phyloP scores from a whole-genome alignment of 2,329 filamentous ascomycete genomes.

The Fonsecaea pugnacius region DNA sequence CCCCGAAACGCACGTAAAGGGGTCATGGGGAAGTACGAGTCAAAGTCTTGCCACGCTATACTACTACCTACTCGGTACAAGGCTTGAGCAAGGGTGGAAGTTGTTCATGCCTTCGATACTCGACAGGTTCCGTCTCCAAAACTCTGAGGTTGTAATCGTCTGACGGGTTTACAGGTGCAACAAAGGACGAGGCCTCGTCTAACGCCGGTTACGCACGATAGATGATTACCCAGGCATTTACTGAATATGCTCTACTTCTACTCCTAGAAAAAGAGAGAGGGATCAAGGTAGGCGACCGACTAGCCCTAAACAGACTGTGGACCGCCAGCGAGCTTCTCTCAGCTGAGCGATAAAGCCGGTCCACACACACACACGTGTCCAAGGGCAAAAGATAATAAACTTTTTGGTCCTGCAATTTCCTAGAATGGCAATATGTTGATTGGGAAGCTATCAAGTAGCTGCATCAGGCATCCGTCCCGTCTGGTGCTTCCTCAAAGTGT shows the following conservation, averaged over 20 bases:
- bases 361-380: not conserved
- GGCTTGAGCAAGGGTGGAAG: not conserved
- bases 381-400: not conserved
- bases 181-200: not conserved
- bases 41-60: not conserved
- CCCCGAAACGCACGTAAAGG: not conserved
- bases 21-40: not conserved
- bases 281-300: not conserved
- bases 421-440: slow-evolving; percentile 6
- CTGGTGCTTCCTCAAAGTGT: not conserved
- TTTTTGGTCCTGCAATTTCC: not conserved
- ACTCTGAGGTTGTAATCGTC: not conserved
- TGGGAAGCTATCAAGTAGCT: not conserved
- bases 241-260: not conserved
- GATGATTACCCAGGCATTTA: not conserved
- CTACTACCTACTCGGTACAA: not conserved
- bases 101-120: not conserved
- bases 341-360: not conserved
- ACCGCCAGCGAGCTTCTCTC: no score
- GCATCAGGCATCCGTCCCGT: not conserved
- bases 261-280: not conserved
- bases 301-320: not conserved
- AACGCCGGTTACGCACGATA: no score
- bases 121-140: not conserved
- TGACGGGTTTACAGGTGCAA: not conserved